Percentiles rank a stretch among this genome's conserved stretches.
These are phyloP conservation scores for Trichoderma polysporum DNA, from an alignment of 2,329 filamentous ascomycete genomes.

Conservation along the genomic window DNA sequence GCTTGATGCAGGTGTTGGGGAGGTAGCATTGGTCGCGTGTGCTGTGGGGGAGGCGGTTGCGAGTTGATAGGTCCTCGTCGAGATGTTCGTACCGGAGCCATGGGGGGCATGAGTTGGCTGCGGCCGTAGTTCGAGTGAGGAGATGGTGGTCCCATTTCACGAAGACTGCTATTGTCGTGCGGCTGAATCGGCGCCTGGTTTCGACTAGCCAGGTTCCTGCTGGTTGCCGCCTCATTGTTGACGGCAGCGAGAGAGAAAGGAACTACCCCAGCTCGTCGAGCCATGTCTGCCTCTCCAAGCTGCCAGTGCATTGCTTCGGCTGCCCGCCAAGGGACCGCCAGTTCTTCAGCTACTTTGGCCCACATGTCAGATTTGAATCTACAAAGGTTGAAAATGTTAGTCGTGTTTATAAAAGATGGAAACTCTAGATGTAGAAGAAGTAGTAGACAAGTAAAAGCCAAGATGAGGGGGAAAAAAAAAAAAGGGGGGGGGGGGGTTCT, in stretches of 20 bases:
- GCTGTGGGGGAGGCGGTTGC: constrained; percentile 32
- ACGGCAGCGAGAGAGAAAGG: constrained; percentile 72
- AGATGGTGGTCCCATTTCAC: constrained; percentile 44
- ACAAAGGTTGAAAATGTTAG: constrained; percentile 18
- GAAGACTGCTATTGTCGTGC: constrained; percentile 46
- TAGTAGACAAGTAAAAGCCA: neutral
- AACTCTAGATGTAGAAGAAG: neutral
- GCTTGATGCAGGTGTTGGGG: constrained; percentile 28
- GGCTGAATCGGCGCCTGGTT: constrained; percentile 46
- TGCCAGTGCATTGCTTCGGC: constrained; percentile 99
- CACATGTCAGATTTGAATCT: constrained; percentile 99
- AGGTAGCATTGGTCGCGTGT: constrained; percentile 10
- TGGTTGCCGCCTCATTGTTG: constrained; percentile 45
- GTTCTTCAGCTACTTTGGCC: constrained; percentile 91
- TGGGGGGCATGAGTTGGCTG: constrained; percentile 34
- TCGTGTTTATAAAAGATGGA: neutral
- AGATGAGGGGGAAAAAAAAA: neutral
- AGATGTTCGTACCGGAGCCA: constrained; percentile 37
- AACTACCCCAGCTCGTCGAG: constrained; percentile 81
- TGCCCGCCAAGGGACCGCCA: constrained; percentile 91
- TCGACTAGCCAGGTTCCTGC: constrained; percentile 40
- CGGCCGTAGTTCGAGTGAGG: constrained; percentile 43
- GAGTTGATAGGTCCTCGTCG: constrained; percentile 41
- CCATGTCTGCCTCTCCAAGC: constrained; percentile 91
- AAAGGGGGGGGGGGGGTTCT: too few species aligned